phyloP scores from a whole-genome alignment of 345 rosid species.

The Rhizophora mangle region DNA sequence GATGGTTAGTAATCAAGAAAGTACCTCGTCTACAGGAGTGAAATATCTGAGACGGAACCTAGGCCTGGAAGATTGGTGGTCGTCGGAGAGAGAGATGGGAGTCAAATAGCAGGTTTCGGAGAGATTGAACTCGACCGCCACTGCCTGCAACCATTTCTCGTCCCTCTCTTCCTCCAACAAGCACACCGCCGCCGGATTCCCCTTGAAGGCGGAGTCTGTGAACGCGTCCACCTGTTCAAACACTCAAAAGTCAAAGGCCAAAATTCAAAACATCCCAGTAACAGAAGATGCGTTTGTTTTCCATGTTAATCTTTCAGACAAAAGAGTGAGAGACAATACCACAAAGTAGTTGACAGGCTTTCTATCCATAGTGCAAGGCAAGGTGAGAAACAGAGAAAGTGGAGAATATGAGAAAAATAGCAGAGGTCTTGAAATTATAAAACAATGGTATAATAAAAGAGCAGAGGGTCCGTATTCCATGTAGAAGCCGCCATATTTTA shows the following conservation, averaged over 20 bases:
- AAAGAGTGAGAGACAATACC: conserved; percentile 18
- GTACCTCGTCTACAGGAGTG: no score
- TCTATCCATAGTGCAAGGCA: conserved; percentile 24
- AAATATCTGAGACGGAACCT: no score
- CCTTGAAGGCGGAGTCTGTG: conserved; percentile 65
- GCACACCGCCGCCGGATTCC: conserved; percentile 86
- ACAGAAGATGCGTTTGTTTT: no score
- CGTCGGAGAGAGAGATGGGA: conserved; percentile 15
- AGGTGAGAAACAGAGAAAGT: not conserved
- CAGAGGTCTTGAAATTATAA: no score
- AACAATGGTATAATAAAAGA: no score
- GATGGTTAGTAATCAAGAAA: no score
- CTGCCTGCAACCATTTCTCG: conserved; percentile 59
- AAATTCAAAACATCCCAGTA: no score
- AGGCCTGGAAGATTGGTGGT: not conserved
- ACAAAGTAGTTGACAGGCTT: conserved; percentile 42
- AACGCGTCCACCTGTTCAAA: conserved; percentile 60
- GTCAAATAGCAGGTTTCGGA: conserved; percentile 51
- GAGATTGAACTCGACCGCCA: conserved; percentile 23
- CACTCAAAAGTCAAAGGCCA: no score
- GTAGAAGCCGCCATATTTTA: not conserved
- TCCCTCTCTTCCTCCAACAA: conserved; percentile 59
- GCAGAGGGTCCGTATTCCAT: not conserved
- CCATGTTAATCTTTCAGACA: no score
- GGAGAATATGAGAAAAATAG: no score